Evolutionary conservation across 2,329 filamentous ascomycete species (phyloP), one percentile per base, ranked within the genome.

Genomic region (Metarhizium robertsii): DNA sequence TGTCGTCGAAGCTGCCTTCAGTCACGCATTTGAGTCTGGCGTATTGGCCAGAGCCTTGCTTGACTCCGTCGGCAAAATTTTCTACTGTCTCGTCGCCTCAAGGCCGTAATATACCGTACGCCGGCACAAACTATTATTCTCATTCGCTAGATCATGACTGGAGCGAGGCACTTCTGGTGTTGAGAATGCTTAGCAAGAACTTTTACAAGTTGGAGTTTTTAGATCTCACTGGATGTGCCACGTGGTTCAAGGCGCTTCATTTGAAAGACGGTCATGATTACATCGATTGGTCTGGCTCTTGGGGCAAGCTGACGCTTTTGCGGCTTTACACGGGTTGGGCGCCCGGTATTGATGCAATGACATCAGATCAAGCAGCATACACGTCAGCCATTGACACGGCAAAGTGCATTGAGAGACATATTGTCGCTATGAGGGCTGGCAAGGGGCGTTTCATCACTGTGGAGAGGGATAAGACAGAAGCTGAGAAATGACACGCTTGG

Each of bases 11-110:
- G 60, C 65, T 83, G 6, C 74, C 74, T 0, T 75, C 73, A 14
- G 67, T 86, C 43, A 86, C 83, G 2, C 81, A 86, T 61, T 71
- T 86, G 45, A 83, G 77, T 59, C 72, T 86, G 6, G 80, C 81
- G 16, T 79, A 78, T 64, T 86, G 83, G 83, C 83, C 83, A 1
- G 75, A 77, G 52, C 83, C 83, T 2, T 75, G 75, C 16, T 67
- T 83, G n/a, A 81, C 80, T 2, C 79, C 79, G 8, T 78, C 79
- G 59, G 75, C 80, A 6, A 75, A 73, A 56, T 71, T 71, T 30
- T 68, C 78, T 0, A 75, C 76, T 2, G 67, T 84, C 2, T 66
- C 73, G 1, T 74, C 76, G 4, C 69, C 71, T 4, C 67, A 73
- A 36, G 78, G 73, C 32, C 69, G 62, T 34, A 67, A 64, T 14